Evolutionary conservation across 768 basidiomycete genomes (phyloP).

Genomic region (Xerocomus brunneocitrinus): DNA sequence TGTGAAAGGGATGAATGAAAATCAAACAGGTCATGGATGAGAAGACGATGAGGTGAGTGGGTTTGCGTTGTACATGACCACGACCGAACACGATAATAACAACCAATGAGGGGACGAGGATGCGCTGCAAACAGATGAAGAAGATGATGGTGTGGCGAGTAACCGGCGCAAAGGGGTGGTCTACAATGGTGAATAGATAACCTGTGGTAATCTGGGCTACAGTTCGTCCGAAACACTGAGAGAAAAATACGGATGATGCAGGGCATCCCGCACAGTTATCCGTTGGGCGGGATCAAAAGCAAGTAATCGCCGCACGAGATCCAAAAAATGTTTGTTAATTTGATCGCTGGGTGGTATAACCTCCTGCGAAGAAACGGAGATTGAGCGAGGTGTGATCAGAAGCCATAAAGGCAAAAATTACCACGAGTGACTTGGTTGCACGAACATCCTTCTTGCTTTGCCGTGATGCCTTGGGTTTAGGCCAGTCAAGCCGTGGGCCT

Average conservation of each 20-base stretch:
- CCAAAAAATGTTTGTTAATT: slow-evolving; percentile 76
- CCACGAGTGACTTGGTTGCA: slow-evolving; percentile 72
- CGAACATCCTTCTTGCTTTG: slow-evolving; percentile 94
- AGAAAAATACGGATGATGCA: slow-evolving; percentile 83
- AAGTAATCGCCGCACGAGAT: slow-evolving; percentile 82
- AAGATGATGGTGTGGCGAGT: slow-evolving; percentile 18
- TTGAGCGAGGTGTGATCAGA: slow-evolving; percentile 1
- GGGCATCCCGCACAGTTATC: slow-evolving; percentile 83
- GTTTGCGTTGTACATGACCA: slow-evolving; percentile 36
- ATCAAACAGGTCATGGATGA: slow-evolving; percentile 28
- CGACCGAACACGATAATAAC: slow-evolving; percentile 34
- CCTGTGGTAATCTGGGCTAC: slow-evolving; percentile 38
- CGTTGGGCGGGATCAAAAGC: slow-evolving; percentile 88
- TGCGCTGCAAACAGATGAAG: slow-evolving; percentile 23
- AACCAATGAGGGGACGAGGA: slow-evolving; percentile 26
- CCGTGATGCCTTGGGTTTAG: slow-evolving; percentile 79
- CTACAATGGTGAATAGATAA: slow-evolving; percentile 35
- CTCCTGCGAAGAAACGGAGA: slow-evolving; percentile 45
- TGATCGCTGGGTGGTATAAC: slow-evolving; percentile 76
- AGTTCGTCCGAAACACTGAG: slow-evolving; percentile 64
- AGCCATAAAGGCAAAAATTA: slow-evolving; percentile 34
- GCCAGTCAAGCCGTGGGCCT: slow-evolving; percentile 83
- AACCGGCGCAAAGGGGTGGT: slow-evolving; percentile 25
- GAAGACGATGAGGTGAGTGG: slow-evolving; percentile 25
- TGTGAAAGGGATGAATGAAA: slow-evolving; percentile 15